These are phyloP conservation scores for Tolypocladium tropicale DNA, from an alignment of 2,329 filamentous ascomycete genomes.

Conservation along the genomic window DNA sequence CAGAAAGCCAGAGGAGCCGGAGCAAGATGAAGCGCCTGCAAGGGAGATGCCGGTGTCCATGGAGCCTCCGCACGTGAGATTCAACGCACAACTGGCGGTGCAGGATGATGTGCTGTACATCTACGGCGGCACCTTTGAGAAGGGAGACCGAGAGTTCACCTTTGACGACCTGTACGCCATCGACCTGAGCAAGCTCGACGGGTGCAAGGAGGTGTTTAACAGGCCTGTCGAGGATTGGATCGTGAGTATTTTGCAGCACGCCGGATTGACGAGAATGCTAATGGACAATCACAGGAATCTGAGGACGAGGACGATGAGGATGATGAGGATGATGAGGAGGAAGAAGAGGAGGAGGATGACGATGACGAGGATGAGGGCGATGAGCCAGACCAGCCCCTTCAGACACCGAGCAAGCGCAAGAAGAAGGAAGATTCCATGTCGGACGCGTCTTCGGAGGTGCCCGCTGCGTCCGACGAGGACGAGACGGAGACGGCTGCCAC, in stretches of 20 bases:
- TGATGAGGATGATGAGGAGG: conserved; percentile 53
- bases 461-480: conserved; percentile 29
- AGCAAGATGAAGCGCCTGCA: conserved; percentile 46
- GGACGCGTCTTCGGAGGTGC: conserved; percentile 24
- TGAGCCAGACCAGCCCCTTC: conserved; percentile 34
- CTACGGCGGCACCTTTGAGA: conserved; percentile 91
- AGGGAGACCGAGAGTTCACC: conserved; percentile 87
- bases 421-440: conserved; percentile 40
- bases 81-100: conserved; percentile 83
- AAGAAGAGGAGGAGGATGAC: conserved; percentile 44
- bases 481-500: conserved; percentile 37
- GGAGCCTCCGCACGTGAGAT: conserved; percentile 81
- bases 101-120: conserved; percentile 91
- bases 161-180: conserved; percentile 93
- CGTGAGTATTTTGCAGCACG: conserved; percentile 30
- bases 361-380: conserved; percentile 42
- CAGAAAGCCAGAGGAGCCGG: conserved; percentile 38
- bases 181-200: conserved; percentile 89
- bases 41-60: conserved; percentile 58
- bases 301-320: conserved; percentile 49
- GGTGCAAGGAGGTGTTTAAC: conserved; percentile 83
- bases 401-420: conserved; percentile 45
- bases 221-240: conserved; percentile 78
- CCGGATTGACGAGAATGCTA: conserved; percentile 1
- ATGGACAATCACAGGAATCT: conserved; percentile 34